Evolutionary conservation across 2,329 filamentous ascomycete species (phyloP).

Genomic region (Sporothrix variecibatus): DNA sequence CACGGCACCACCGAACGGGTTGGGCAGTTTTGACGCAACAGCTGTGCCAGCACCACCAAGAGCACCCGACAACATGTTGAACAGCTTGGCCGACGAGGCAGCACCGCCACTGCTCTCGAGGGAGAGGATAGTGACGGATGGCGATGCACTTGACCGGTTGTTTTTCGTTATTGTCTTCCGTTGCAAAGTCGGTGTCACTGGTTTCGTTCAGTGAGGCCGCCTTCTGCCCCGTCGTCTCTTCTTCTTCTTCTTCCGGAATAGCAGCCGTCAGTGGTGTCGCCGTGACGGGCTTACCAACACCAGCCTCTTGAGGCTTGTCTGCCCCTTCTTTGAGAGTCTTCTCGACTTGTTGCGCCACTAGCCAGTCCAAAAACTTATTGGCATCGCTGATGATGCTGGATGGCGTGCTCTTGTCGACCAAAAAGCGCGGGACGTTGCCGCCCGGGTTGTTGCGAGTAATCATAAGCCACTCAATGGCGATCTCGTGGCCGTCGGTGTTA

Average conservation of each 20-base stretch:
- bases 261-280: not conserved
- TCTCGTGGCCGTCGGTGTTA: conserved; percentile 41
- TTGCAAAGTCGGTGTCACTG: not conserved
- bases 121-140: not conserved
- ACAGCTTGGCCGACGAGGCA: conserved; percentile 44
- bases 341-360: conserved; percentile 39
- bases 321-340: conserved; percentile 10
- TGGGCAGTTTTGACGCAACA: conserved; percentile 45
- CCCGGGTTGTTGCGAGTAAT: conserved; percentile 86
- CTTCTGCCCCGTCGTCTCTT: conserved; percentile 27
- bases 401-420: conserved; percentile 88
- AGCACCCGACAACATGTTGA: conserved; percentile 57
- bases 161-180: not conserved
- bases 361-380: conserved; percentile 79
- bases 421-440: conserved; percentile 82
- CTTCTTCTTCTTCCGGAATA: conserved; percentile 29
- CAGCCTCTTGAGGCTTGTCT: conserved; percentile 30
- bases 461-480: conserved; percentile 83
- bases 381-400: conserved; percentile 78
- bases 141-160: conserved; percentile 25
- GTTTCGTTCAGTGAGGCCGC: not conserved
- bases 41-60: conserved; percentile 53
- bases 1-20: conserved; percentile 34
- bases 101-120: conserved; percentile 31
- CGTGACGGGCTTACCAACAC: not conserved